These are phyloP conservation scores for Trametes gibbosa DNA, from an alignment of 768 basidiomycete genomes.

Conservation along the genomic window DNA sequence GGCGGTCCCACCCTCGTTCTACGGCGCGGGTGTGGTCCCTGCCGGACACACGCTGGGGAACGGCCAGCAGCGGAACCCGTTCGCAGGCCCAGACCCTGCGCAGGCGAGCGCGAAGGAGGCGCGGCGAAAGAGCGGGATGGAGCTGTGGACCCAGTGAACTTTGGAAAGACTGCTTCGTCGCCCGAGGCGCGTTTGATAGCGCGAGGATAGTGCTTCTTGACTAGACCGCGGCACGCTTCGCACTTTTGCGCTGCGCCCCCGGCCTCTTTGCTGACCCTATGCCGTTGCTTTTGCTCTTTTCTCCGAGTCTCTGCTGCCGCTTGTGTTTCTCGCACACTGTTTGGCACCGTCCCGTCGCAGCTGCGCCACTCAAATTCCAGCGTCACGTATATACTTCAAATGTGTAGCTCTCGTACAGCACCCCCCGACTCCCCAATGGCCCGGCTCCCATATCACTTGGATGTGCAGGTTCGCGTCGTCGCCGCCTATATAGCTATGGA, in stretches of 20 bases:
- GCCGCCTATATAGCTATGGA: conserved; percentile 9
- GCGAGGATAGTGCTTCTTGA: neutral
- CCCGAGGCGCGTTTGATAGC: neutral
- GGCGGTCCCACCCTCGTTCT: conserved; percentile 62
- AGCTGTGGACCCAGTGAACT: conserved; percentile 67
- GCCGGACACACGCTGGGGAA: conserved; percentile 34
- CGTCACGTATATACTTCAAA: neutral
- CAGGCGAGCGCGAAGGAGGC: conserved; percentile 50
- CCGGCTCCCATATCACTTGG: neutral
- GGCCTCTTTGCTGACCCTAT: neutral
- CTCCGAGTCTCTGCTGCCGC: too few species aligned
- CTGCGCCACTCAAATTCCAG: neutral
- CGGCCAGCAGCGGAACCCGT: conserved; percentile 38
- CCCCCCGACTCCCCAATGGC: neutral
- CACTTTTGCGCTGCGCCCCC: neutral
- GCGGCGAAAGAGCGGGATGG: conserved; percentile 63
- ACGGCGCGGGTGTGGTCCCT: conserved; percentile 58
- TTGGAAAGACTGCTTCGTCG: conserved; percentile 19
- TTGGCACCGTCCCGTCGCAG: neutral
- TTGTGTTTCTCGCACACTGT: neutral
- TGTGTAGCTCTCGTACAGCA: neutral
- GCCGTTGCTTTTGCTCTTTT: too few species aligned
- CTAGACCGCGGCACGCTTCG: neutral
- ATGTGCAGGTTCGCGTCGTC: conserved; percentile 12
- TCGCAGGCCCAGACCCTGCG: conserved; percentile 31